These are phyloP conservation scores for Phytopythium vexans DNA, from an alignment of 352 stramenopile genomes.

Conservation along the genomic window DNA sequence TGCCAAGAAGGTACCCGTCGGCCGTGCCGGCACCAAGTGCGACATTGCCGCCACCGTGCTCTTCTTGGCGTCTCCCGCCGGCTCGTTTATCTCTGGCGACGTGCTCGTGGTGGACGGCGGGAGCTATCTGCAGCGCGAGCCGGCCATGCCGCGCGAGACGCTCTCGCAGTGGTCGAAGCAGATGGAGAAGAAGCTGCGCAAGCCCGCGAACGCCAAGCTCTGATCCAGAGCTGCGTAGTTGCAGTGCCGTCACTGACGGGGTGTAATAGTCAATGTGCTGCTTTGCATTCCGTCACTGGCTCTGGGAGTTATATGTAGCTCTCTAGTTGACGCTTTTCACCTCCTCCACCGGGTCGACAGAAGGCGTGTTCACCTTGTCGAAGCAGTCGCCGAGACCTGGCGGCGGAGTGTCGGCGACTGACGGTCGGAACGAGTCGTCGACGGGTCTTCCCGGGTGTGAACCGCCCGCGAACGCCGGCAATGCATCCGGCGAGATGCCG, in stretches of 20 bases:
- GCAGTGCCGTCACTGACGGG: too few relatives aligned
- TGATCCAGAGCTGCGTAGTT: constrained; percentile 12
- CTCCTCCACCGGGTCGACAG: too few relatives aligned
- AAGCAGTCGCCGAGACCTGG: constrained; percentile 10
- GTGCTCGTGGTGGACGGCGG: constrained; percentile 84
- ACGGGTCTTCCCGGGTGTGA: constrained; percentile 44
- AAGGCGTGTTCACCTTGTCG: too few relatives aligned
- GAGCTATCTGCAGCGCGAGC: constrained; percentile 76
- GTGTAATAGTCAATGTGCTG: too few relatives aligned
- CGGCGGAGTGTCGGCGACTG: constrained; percentile 46
- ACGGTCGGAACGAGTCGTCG: constrained; percentile 69
- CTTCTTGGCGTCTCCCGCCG: constrained; percentile 79
- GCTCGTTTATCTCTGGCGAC: constrained; percentile 78
- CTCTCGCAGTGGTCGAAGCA: constrained; percentile 75
- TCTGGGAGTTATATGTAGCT: too few relatives aligned
- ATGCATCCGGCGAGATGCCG: constrained; percentile 53
- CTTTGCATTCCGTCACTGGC: too few relatives aligned
- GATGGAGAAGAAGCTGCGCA: constrained; percentile 70
- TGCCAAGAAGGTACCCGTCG: constrained; percentile 52
- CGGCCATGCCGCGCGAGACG: constrained; percentile 63
- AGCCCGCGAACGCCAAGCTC: constrained; percentile 38
- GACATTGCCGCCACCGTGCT: constrained; percentile 82
- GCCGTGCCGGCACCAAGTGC: constrained; percentile 73
- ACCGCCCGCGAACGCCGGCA: constrained; percentile 60
- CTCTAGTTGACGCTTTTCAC: too few relatives aligned